Evolutionary conservation across 805 yeast genomes (phyloP).

Genomic region (Grigorovia transvaalensis): DNA sequence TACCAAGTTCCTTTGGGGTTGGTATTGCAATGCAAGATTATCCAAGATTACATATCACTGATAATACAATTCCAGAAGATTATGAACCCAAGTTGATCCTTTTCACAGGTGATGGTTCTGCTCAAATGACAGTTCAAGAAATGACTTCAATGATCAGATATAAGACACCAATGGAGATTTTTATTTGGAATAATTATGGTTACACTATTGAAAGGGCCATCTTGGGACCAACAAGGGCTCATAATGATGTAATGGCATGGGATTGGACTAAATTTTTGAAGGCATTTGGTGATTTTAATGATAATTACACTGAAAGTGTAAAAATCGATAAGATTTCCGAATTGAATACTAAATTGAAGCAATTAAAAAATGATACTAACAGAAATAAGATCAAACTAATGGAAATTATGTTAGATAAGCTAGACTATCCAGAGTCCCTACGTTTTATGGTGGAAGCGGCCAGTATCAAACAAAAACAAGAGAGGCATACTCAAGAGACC

Average conservation of each 20-base stretch:
- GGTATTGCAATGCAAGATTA: conserved; percentile 59
- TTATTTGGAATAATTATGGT: conserved; percentile 75
- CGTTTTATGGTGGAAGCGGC: conserved; percentile 30
- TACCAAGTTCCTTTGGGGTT: conserved; percentile 80
- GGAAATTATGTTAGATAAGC: conserved; percentile 48
- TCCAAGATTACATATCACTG: conserved; percentile 24
- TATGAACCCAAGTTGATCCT: conserved; percentile 49
- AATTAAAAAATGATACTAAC: conserved; percentile 27
- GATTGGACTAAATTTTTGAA: conserved; percentile 62
- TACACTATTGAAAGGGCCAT: conserved; percentile 85
- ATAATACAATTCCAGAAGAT: conserved; percentile 13
- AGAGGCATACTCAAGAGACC: background rate
- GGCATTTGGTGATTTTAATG: conserved; percentile 48
- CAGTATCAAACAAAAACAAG: conserved; percentile 1
- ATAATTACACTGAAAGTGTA: conserved; percentile 23
- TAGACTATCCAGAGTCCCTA: conserved; percentile 61
- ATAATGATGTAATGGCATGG: conserved; percentile 81
- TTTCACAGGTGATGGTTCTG: conserved; percentile 88
- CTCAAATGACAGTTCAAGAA: conserved; percentile 91
- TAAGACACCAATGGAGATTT: conserved; percentile 53
- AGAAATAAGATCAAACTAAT: conserved; percentile 37
- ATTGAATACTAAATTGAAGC: conserved; percentile 29
- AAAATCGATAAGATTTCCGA: conserved; percentile 33
- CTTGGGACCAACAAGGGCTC: conserved; percentile 62
- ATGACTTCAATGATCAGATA: conserved; percentile 52